Evolutionary conservation across 2,329 filamentous ascomycete genomes (phyloP), one percentile per base, ranked within the genome.

Genomic region (Ophiostoma angusticollis): DNA sequence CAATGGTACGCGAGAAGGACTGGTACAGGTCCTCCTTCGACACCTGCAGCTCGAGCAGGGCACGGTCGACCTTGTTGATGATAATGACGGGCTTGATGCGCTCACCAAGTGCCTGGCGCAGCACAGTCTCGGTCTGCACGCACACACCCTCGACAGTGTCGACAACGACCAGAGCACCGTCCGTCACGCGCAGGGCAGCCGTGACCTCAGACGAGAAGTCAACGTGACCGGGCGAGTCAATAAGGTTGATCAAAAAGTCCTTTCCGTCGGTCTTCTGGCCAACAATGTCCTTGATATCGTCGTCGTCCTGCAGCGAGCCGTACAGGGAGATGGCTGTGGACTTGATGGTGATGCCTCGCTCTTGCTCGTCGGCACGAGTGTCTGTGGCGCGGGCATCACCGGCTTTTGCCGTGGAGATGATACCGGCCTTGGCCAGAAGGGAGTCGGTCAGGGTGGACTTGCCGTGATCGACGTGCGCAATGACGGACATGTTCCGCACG

Each of bases 1-100:
- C 91, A 59, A 98, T 87, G 64, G 91, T 94, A 80, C 89, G 84
- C 50, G 85, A 87, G 82, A 98, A 98, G 64, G 89, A 94, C 76
- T 96, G 89, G 80, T 94, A 98, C 54, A 98, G 73, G 62, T 98
- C 91, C 72, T 98, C 91, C 80, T 96, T 95, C 68, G 78, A 80
- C 60, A 95, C 80, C 74, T 98, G 91, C 50, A 98, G 80, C 72
- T 98, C 91, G 64, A 98, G 86, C 61, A 98, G 84, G 69, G 91
- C 87, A 72, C 91, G 89, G 64, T 98, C 91, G 67, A 98, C 91
- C 83, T 98, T 98, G 86, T 98, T 98, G 79, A 98, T 95, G 69
- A 95, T 83, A 63, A 95, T 78, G 60, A 98, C 89, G 59, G 91
- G 91, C 83, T 96, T 96, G 70, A 98, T 98, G 72, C 91, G 89